These are phyloP conservation scores for Pelargonium myrrhifolium DNA, from an alignment of 441 rosid species.

Conservation along the genomic window DNA sequence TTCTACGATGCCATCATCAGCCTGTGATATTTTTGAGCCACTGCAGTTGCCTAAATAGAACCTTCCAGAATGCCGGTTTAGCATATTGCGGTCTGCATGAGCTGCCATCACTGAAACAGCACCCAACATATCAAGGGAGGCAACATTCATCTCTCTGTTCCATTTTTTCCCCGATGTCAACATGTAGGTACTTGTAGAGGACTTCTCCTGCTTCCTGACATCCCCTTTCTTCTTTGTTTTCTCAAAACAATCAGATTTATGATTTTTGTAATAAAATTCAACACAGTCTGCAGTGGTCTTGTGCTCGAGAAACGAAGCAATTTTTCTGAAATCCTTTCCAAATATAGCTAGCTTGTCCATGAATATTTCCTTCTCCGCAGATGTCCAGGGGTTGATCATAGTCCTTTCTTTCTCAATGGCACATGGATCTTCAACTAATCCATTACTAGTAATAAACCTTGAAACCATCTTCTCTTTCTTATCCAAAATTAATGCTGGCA, in stretches of 20 bases:
- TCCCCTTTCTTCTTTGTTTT: slow-evolving; percentile 64
- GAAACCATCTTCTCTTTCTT: slow-evolving; percentile 57
- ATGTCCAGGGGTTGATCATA: slow-evolving; percentile 83
- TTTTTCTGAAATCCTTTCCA: slow-evolving; percentile 83
- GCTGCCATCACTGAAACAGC: slow-evolving; percentile 73
- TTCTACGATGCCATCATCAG: slow-evolving; percentile 42
- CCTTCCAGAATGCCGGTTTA: slow-evolving; percentile 39
- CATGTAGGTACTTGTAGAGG: slow-evolving; percentile 52
- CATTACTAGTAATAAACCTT: slow-evolving; percentile 67
- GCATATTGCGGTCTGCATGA: slow-evolving; percentile 40
- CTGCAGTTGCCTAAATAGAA: slow-evolving; percentile 35
- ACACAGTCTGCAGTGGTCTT: slow-evolving; percentile 96
- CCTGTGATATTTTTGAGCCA: slow-evolving; percentile 38
- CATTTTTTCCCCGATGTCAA: slow-evolving; percentile 61
- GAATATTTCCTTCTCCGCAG: slow-evolving; percentile 70
- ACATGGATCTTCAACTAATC: slow-evolving; percentile 84
- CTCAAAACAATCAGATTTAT: slow-evolving; percentile 82
- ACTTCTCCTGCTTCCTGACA: slow-evolving; percentile 47
- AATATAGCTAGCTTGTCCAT: slow-evolving; percentile 60
- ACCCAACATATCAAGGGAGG: slow-evolving; percentile 73
- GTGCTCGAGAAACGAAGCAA: slow-evolving; percentile 77
- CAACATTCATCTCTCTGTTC: slow-evolving; percentile 64
- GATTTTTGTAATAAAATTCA: slow-evolving; percentile 94
- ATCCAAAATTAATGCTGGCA: slow-evolving; percentile 87
- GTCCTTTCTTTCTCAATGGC: slow-evolving; percentile 80